Percentiles rank a stretch among this genome's conserved stretches.
These are phyloP conservation scores for Osmozyma mogii DNA, from an alignment of 805 yeast genomes.

Conservation along the genomic window DNA sequence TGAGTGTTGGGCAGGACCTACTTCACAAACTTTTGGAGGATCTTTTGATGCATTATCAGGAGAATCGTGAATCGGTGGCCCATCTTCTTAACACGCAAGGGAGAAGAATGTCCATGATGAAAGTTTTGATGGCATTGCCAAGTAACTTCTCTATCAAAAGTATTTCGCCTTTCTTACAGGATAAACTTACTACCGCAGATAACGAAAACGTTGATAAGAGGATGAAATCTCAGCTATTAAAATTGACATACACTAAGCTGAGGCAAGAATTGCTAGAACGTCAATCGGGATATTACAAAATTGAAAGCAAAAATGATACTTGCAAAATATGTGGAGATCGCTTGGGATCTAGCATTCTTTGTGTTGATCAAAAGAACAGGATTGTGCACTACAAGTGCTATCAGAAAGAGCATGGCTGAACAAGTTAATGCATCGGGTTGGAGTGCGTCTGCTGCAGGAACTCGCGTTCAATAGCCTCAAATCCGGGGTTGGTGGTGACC, in stretches of 20 bases:
- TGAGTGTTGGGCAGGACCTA: constrained; percentile 31
- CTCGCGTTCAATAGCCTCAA: neutral
- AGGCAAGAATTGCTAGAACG: constrained; percentile 35
- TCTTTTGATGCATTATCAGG: constrained; percentile 32
- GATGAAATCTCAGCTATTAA: constrained; percentile 41
- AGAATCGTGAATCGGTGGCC: constrained; percentile 29
- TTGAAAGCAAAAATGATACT: constrained; percentile 32
- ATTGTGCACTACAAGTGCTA: constrained; percentile 55
- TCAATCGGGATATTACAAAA: constrained; percentile 26
- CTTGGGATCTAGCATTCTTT: constrained; percentile 47
- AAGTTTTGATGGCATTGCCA: constrained; percentile 48
- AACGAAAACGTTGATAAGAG: constrained; percentile 31
- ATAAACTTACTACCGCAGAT: constrained; percentile 35
- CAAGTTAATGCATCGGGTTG: constrained; percentile 8
- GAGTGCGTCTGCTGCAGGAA: constrained; percentile 1
- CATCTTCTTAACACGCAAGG: constrained; percentile 38
- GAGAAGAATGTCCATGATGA: constrained; percentile 36
- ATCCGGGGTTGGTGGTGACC: neutral
- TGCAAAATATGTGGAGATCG: constrained; percentile 56
- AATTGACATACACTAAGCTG: constrained; percentile 43
- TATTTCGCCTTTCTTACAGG: constrained; percentile 37
- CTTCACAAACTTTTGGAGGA: constrained; percentile 47
- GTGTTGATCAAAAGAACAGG: constrained; percentile 36
- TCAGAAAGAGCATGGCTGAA: constrained; percentile 2
- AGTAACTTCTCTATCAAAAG: constrained; percentile 35